Evolutionary conservation across 495 filamentous ascomycete species (phyloP).

Genomic region (Tuber calosporum): DNA sequence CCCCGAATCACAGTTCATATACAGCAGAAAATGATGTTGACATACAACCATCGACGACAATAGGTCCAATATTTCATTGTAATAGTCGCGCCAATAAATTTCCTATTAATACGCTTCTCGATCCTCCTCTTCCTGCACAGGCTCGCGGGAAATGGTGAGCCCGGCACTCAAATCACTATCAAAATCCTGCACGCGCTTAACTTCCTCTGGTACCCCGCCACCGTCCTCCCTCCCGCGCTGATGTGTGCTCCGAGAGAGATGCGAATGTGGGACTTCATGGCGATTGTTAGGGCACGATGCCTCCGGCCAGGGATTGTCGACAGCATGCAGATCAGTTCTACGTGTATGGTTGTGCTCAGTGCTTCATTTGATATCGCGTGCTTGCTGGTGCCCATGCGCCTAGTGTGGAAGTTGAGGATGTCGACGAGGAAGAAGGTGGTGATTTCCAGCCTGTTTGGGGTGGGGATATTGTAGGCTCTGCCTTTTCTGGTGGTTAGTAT

Average conservation of each 20-base stretch:
- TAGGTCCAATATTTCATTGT: background rate
- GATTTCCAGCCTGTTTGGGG: background rate
- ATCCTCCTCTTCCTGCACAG: constrained; percentile 61
- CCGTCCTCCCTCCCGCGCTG: background rate
- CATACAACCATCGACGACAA: background rate
- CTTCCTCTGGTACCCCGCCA: constrained; percentile 3
- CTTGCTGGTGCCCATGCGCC: background rate
- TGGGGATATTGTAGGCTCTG: background rate
- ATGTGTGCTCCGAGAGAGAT: constrained; percentile 2
- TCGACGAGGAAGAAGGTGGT: background rate
- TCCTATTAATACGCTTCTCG: constrained; percentile 65
- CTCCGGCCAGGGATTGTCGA: background rate
- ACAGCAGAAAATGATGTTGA: background rate
- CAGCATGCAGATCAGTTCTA: background rate
- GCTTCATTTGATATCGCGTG: background rate
- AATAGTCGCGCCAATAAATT: constrained; percentile 61
- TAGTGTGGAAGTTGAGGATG: background rate
- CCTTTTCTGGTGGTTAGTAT: background rate
- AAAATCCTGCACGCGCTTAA: background rate
- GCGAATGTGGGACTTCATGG: constrained; percentile 3
- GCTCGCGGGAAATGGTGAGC: background rate
- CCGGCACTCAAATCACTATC: background rate
- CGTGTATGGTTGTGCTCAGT: background rate
- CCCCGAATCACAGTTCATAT: background rate
- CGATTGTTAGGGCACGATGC: background rate